phyloP scores from a whole-genome alignment of 345 rosid genomes.

The Triadica sebifera region DNA sequence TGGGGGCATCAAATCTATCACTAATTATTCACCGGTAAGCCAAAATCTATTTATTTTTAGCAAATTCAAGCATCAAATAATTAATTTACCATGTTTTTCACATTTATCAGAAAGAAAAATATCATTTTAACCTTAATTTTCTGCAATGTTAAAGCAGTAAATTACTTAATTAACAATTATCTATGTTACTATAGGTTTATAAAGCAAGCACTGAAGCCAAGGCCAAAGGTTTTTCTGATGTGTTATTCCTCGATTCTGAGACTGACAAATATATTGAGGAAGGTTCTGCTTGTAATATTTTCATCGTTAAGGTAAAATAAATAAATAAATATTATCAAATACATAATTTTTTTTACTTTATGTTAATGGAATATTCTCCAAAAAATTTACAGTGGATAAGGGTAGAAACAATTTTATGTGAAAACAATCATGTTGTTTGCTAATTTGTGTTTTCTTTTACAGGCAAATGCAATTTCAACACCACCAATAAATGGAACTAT shows the following conservation, averaged over 20 bases:
- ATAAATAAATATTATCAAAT: background rate
- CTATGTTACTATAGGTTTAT: slow-evolving; percentile 30
- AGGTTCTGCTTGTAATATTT: slow-evolving; percentile 56
- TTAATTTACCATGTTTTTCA: too few relatives aligned
- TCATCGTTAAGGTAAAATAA: slow-evolving; percentile 49
- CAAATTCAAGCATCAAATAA: too few relatives aligned
- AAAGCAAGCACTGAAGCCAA: slow-evolving; percentile 51
- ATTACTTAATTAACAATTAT: too few relatives aligned
- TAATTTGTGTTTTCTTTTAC: too few relatives aligned
- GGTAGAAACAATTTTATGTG: too few relatives aligned
- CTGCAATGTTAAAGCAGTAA: background rate
- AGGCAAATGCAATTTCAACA: too few relatives aligned
- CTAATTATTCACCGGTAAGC: slow-evolving; percentile 66
- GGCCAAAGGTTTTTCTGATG: slow-evolving; percentile 61
- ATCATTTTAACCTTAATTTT: background rate
- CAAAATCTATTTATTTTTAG: too few relatives aligned
- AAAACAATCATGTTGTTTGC: too few relatives aligned
- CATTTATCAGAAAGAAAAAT: too few relatives aligned
- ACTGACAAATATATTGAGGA: slow-evolving; percentile 62
- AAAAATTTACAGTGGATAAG: too few relatives aligned
- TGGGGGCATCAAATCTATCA: slow-evolving; percentile 56
- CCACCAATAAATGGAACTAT: too few relatives aligned
- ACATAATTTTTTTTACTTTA: background rate
- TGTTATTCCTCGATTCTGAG: slow-evolving; percentile 55
- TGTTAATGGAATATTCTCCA: too few relatives aligned